Evolutionary conservation across 2,329 filamentous ascomycete species (phyloP), one percentile per base, ranked within the genome.

Genomic region (Coniochaeta ligniaria): DNA sequence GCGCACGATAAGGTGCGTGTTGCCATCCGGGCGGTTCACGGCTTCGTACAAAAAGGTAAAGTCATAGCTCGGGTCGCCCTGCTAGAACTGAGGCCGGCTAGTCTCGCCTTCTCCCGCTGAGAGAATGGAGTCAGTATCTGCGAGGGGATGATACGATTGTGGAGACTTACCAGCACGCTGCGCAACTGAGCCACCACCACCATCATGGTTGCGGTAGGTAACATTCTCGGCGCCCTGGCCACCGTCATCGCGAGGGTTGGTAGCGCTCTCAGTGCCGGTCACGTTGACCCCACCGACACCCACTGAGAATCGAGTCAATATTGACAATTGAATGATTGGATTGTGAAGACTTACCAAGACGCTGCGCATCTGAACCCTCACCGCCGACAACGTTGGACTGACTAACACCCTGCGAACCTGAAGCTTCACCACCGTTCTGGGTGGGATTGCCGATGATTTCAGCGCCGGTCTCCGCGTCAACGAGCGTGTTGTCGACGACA

Each of bases 401-500:
- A 43, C 41, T 16, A 22, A 16, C 6, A 31, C 9, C 5, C 28
- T 31, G 5, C 28, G 28, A 5, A 31, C 9, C 28, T 5, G 28
- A 31, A 31, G 5, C 28, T 6, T 9, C 28, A 9, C 28, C 28
- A 8, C 1, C 22, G 26, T 12, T 9, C 3, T 52, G 24, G 14
- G 28, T n/a, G 14, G 47, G 4, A 7, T 26, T 26, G 47, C 14
- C 31, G 9, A n/a, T 6, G 38, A 58, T 59, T 17, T 28, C 28
- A 11, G 8, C 66, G 7, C 70, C 71, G 0, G 71, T 72, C 0
- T 57, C 47, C 5, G 66, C 64, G 12, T 73, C 68, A 12, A 74
- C 66, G 7, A 75, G 66, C 43, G 65, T 60, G 33, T 70, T 87
- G 45, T 87, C 89, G 65, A 90, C 81, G 41, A 95, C 85, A 57